phyloP scores from a whole-genome alignment of 441 rosid species.

The Pelargonium cotyledonis region DNA sequence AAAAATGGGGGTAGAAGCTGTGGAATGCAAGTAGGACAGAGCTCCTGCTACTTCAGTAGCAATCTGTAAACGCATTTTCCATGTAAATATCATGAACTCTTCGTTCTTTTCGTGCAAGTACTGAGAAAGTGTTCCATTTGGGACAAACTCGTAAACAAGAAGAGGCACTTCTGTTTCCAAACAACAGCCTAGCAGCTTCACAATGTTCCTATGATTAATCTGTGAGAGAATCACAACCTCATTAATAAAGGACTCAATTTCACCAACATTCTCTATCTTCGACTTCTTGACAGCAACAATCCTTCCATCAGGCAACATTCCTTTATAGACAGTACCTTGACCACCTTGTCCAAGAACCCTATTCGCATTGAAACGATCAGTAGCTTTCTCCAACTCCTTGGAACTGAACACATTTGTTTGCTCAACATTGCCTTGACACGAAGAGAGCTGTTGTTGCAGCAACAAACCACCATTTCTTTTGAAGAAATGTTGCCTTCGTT shows the following conservation, averaged over 20 bases:
- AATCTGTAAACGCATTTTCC: background rate
- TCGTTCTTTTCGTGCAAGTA: background rate
- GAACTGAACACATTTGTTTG: background rate
- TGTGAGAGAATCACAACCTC: slow-evolving; percentile 5
- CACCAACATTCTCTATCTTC: background rate
- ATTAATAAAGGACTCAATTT: background rate
- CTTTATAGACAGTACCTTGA: slow-evolving; percentile 5
- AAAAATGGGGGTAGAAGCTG: background rate
- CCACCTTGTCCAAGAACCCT: slow-evolving; percentile 1
- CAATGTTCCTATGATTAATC: slow-evolving; percentile 4
- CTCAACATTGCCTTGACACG: background rate
- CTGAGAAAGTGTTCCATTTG: background rate
- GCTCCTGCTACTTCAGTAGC: background rate
- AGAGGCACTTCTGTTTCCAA: slow-evolving; percentile 1
- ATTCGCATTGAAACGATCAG: slow-evolving; percentile 4
- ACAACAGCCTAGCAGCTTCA: slow-evolving; percentile 8
- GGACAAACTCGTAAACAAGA: background rate
- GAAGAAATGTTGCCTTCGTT: background rate
- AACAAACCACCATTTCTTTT: background rate
- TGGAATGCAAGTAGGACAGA: background rate
- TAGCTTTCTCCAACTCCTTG: background rate
- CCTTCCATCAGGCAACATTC: background rate
- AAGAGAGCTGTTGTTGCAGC: background rate
- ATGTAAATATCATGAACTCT: background rate
- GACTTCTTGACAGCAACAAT: slow-evolving; percentile 3